Evolutionary conservation across 2,329 filamentous ascomycete species (phyloP).

Genomic region (Colletotrichum musicola): DNA sequence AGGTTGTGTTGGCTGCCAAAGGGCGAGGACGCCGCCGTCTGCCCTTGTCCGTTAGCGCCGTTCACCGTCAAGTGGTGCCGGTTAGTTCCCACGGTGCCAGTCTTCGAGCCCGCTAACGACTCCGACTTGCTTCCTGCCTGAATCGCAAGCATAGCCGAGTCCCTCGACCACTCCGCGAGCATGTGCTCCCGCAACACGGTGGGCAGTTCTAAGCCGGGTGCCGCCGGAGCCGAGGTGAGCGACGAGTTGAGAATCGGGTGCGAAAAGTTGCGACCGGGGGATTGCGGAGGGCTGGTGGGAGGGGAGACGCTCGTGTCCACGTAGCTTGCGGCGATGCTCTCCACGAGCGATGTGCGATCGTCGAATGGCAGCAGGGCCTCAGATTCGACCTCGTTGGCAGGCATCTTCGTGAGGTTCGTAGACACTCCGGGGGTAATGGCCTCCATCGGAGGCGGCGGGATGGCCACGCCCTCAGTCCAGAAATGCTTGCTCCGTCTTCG

Average conservation of each 20-base stretch:
- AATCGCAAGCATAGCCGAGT: constrained; percentile 76
- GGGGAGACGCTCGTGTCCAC: constrained; percentile 72
- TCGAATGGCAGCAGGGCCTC: constrained; percentile 82
- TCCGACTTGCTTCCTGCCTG: constrained; percentile 78
- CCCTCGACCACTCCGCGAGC: constrained; percentile 83
- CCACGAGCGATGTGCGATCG: constrained; percentile 77
- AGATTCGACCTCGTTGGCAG: constrained; percentile 67
- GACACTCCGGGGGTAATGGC: constrained; percentile 67
- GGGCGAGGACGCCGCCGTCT: constrained; percentile 60
- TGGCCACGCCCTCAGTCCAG: constrained; percentile 81
- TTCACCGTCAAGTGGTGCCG: constrained; percentile 72
- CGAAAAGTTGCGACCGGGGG: constrained; percentile 74
- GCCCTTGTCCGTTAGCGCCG: constrained; percentile 52
- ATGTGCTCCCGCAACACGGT: constrained; percentile 79
- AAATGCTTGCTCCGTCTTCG: constrained; percentile 79
- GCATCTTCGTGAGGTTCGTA: constrained; percentile 59
- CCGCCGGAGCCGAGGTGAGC: constrained; percentile 54
- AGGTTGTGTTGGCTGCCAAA: constrained; percentile 64
- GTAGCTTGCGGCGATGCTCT: constrained; percentile 80
- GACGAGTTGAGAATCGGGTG: constrained; percentile 70
- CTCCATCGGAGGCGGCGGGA: constrained; percentile 76
- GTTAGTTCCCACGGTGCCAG: constrained; percentile 68
- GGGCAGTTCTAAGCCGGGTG: constrained; percentile 71
- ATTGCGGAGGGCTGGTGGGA: constrained; percentile 76
- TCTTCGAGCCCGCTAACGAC: constrained; percentile 81